Evolutionary conservation across 225 moss, liverwort and hornwort genomes (phyloP), one percentile per base, ranked within the genome.

Genomic region (Thuidium tamariscinum): DNA sequence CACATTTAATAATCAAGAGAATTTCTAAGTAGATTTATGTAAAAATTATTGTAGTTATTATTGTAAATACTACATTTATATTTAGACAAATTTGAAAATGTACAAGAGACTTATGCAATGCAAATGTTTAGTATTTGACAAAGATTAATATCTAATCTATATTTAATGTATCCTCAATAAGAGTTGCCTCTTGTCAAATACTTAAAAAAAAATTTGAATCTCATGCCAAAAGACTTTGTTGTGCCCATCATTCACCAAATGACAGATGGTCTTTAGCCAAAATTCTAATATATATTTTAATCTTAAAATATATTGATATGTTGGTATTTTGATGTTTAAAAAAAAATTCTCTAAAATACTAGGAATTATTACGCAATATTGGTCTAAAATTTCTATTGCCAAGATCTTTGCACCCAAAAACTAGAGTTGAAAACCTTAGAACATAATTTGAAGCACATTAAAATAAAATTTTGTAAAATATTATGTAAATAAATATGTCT

Each of bases 371-470:
- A 34, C 21, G 8, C 13, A 51, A 52, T 14, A 22, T 74, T 22
- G 13, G n/a, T 51, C 1, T 0, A 3, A 51, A 21, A 51, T 22
- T 52, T 0, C 2, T 3, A 22, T 8, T 1, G 4, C 5, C 13
- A 22, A 34, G 5, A 9, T n/a, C 20, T 74, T 13, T 34, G 9
- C 3, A 49, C 0, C 2, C 7, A 1, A 48, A 48, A 32, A 32
- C 0, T 0, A 0, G 11, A 1, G 16, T 0, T 48, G 1, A 30
- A 32, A 32, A 11, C 1, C 32, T 49, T 19, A 5, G 4, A 48
- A 4, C 0, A 0, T 20, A 30, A 19, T 2, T 30, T 0, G 7
- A 49, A 73, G 20, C 1, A 0, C 0, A 2, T 1, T 44, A 29
- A 72, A 8, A 4, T 32, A 32, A 0, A 1, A 7, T 1, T 4